phyloP scores from a whole-genome alignment of 148 eudicot genomes.

The Rheum nobile region DNA sequence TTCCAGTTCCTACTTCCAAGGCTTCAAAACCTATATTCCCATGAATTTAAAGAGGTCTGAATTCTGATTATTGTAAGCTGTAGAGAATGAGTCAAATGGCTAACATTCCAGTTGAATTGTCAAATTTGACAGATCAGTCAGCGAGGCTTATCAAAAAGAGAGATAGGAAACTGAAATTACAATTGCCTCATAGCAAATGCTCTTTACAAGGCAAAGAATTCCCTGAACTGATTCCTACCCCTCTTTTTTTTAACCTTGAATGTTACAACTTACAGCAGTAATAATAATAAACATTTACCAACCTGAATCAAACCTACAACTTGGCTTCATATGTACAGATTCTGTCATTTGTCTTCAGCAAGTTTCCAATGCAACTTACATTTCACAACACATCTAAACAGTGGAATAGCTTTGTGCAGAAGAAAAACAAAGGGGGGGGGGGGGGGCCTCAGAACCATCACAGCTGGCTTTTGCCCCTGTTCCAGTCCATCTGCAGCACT shows the following conservation, averaged over 20 bases:
- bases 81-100: background rate
- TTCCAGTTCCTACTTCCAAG: background rate
- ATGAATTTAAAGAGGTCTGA: no score
- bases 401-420: slow-evolving; percentile 6
- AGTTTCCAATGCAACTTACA: slow-evolving; percentile 8
- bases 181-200: slow-evolving; percentile 17
- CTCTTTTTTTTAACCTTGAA: background rate
- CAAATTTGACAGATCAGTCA: background rate
- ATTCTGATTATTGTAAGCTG: background rate
- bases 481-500: slow-evolving; percentile 39
- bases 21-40: background rate
- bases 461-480: slow-evolving; percentile 29
- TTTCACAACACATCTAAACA: slow-evolving; percentile 13
- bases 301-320: slow-evolving; percentile 21
- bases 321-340: slow-evolving; percentile 30
- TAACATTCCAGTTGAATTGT: background rate
- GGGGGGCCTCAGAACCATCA: background rate
- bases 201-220: slow-evolving; percentile 43
- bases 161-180: slow-evolving; percentile 11
- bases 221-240: slow-evolving; percentile 5
- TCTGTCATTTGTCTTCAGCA: slow-evolving; percentile 13
- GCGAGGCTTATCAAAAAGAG: background rate
- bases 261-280: background rate
- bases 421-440: background rate
- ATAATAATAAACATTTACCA: slow-evolving; percentile 10